Percentiles rank a stretch among this genome's conserved stretches.
These are phyloP conservation scores for Septoria linicola DNA, from an alignment of 2,329 filamentous ascomycete genomes.

Conservation along the genomic window DNA sequence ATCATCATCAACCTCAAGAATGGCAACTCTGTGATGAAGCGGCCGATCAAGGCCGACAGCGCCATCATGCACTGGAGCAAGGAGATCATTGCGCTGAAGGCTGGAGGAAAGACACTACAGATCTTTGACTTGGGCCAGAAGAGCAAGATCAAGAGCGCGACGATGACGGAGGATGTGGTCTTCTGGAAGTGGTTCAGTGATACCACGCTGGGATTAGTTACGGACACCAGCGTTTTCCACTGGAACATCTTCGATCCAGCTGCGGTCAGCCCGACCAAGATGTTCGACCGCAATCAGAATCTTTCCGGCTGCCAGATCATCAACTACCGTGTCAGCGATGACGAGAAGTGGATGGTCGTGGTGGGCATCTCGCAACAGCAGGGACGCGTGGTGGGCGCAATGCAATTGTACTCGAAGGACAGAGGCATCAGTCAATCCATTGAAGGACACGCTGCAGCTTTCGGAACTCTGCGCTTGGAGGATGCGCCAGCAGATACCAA, in stretches of 20 bases:
- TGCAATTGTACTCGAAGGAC: constrained; percentile 96
- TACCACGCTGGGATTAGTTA: constrained; percentile 82
- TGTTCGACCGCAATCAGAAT: constrained; percentile 92
- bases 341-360: constrained; percentile 97
- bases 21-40: constrained; percentile 88
- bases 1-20: constrained; percentile 98
- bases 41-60: constrained; percentile 98
- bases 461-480: constrained; percentile 84
- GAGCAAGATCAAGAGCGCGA: constrained; percentile 92
- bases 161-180: constrained; percentile 94
- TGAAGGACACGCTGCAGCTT: constrained; percentile 93
- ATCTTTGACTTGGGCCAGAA: constrained; percentile 95
- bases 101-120: constrained; percentile 89
- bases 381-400: constrained; percentile 88
- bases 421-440: constrained; percentile 97
- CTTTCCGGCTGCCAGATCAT: constrained; percentile 94
- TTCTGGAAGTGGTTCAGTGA: constrained; percentile 99
- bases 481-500: constrained; percentile 88
- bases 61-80: constrained; percentile 99
- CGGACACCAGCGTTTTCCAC: constrained; percentile 87
- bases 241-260: constrained; percentile 92
- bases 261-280: constrained; percentile 77
- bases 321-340: constrained; percentile 94
- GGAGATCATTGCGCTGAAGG: constrained; percentile 95
- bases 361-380: constrained; percentile 93